Conservation (phyloP, 768 basidiomycete genomes). For the Lepiota brunneoincarnata region DNA sequence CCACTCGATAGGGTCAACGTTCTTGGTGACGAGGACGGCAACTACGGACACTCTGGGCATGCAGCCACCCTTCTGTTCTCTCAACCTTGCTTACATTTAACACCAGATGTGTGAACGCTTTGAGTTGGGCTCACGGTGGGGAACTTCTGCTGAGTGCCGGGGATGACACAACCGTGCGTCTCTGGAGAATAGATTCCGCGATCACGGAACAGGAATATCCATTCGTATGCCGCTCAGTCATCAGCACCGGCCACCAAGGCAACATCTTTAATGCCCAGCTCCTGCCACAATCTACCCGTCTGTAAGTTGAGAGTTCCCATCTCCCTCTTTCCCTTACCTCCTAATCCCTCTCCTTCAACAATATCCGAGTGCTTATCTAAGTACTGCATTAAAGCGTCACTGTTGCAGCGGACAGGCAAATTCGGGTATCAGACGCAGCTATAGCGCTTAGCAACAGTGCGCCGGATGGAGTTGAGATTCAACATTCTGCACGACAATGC, state of each 20-base stretch:
- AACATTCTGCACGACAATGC: slow-evolving; percentile 44
- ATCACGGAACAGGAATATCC: slow-evolving; percentile 51
- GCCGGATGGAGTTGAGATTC: slow-evolving; percentile 38
- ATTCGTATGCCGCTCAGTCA: slow-evolving; percentile 63
- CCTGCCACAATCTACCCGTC: slow-evolving; percentile 74
- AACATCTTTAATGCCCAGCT: slow-evolving; percentile 88
- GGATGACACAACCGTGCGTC: slow-evolving; percentile 73
- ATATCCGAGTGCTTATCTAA: slow-evolving; percentile 14
- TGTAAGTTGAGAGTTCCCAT: slow-evolving; percentile 43
- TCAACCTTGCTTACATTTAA: neutral
- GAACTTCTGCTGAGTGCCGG: slow-evolving; percentile 66
- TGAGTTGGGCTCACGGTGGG: slow-evolving; percentile 71
- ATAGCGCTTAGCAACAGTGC: slow-evolving; percentile 32
- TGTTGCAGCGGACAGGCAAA: slow-evolving; percentile 72
- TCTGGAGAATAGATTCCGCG: slow-evolving; percentile 68
- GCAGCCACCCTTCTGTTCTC: slow-evolving; percentile 12
- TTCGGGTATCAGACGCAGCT: slow-evolving; percentile 75
- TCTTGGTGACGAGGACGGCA: slow-evolving; percentile 51
- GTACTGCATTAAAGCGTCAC: slow-evolving; percentile 47
- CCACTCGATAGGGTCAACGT: slow-evolving; percentile 68
- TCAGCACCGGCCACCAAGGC: slow-evolving; percentile 73
- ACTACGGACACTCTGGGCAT: slow-evolving; percentile 69
- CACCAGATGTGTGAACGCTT: slow-evolving; percentile 70
- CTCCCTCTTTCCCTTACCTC: too few relatives aligned
- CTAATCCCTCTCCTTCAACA: slow-evolving; percentile 1